These are phyloP conservation scores for Lentinus tigrinus DNA, from an alignment of 768 basidiomycete species.

Conservation along the genomic window DNA sequence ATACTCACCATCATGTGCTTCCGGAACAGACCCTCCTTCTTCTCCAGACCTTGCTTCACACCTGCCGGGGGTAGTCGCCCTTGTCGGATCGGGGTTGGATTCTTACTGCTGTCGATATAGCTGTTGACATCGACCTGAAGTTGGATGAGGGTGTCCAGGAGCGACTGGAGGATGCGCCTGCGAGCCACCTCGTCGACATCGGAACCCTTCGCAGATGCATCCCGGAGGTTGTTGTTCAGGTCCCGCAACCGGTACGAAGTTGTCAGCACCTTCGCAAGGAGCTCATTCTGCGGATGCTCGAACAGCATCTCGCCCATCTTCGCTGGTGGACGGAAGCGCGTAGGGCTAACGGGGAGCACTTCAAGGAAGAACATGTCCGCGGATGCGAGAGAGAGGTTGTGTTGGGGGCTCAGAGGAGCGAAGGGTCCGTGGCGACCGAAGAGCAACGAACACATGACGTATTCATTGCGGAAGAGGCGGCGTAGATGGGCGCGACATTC, in stretches of 20 bases:
- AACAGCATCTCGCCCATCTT: constrained; percentile 91
- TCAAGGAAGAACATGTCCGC: constrained; percentile 99
- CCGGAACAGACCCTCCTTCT: constrained; percentile 97
- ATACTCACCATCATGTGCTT: constrained; percentile 96
- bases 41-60: constrained; percentile 95
- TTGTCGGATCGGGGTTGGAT: constrained; percentile 78
- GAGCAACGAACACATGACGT: constrained; percentile 78
- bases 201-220: constrained; percentile 58
- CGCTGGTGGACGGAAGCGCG: constrained; percentile 92
- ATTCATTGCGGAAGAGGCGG: constrained; percentile 81
- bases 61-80: constrained; percentile 91
- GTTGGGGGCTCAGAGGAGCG: constrained; percentile 54
- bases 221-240: constrained; percentile 62
- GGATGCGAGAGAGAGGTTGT: constrained; percentile 65
- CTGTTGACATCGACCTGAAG: constrained; percentile 94
- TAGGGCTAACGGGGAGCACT: constrained; percentile 87
- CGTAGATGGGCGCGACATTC: constrained; percentile 95
- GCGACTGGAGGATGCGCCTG: constrained; percentile 56
- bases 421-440: constrained; percentile 93
- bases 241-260: constrained; percentile 82
- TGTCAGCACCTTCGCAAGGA: constrained; percentile 75
- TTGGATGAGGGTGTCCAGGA: constrained; percentile 83
- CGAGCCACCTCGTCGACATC: constrained; percentile 48
- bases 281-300: constrained; percentile 94
- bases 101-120: constrained; percentile 96